These are phyloP conservation scores for Nemania sp. DNA, from an alignment of 2,329 filamentous ascomycete genomes.

Conservation along the genomic window DNA sequence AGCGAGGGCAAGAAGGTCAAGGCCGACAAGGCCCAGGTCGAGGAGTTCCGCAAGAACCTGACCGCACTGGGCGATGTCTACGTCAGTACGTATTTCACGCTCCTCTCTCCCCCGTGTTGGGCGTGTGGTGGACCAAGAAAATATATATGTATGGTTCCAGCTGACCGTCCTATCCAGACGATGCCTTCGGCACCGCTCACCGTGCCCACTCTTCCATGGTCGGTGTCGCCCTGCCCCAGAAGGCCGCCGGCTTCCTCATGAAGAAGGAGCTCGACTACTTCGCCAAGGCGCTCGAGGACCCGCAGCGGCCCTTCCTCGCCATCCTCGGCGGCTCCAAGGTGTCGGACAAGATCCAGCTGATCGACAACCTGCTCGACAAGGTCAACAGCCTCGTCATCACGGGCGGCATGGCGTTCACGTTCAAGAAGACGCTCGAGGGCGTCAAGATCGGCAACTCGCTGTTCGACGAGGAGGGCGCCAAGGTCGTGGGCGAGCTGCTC, in stretches of 20 bases:
- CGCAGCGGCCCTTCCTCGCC: constrained; percentile 94
- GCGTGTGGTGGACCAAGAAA: background rate
- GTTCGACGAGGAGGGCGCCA: constrained; percentile 91
- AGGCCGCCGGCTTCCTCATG: constrained; percentile 97
- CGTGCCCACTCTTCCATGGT: constrained; percentile 99
- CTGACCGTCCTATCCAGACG: constrained; percentile 61
- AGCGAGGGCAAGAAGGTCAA: constrained; percentile 95
- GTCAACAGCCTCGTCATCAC: constrained; percentile 96
- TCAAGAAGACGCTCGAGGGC: constrained; percentile 97
- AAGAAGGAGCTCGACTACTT: constrained; percentile 99
- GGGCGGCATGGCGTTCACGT: constrained; percentile 98
- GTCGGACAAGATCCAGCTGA: constrained; percentile 99
- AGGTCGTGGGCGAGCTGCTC: constrained; percentile 85
- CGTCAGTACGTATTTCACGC: constrained; percentile 71
- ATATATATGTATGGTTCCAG: background rate
- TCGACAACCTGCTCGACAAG: constrained; percentile 98
- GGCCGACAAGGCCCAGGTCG: constrained; percentile 91
- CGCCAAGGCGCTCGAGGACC: constrained; percentile 90
- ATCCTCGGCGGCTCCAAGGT: constrained; percentile 99
- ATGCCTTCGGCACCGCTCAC: constrained; percentile 98
- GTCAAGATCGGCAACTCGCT: constrained; percentile 89
- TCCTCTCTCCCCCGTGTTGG: constrained; percentile 16
- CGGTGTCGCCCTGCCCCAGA: constrained; percentile 91
- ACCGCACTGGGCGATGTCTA: constrained; percentile 95
- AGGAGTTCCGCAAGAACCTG: constrained; percentile 91